A percentile compares a stretch with the other conserved stretches of the same genome.
These are phyloP conservation scores for Argentina anserina DNA, from an alignment of 306 rosid species.

Conservation along the genomic window DNA sequence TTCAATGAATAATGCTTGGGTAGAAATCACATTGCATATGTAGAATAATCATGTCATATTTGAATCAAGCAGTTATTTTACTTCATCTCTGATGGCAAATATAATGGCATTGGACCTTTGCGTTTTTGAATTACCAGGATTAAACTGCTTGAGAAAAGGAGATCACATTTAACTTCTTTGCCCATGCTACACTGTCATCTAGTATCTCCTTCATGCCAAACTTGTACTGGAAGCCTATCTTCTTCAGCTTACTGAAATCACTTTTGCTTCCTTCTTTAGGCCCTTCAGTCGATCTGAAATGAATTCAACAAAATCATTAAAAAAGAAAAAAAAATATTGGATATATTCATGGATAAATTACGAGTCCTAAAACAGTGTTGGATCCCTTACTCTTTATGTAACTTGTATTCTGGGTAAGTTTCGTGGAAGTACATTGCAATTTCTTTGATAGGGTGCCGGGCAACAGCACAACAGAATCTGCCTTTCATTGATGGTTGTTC, in stretches of 20 bases:
- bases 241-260: conserved; percentile 22
- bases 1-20: not conserved
- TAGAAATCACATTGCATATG: too few species aligned
- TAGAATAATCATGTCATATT: not conserved
- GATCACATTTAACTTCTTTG: not conserved
- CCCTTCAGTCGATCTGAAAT: conserved; percentile 19
- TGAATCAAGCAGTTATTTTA: not conserved
- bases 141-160: not conserved
- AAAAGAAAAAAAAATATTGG: not conserved
- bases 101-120: not conserved
- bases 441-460: conserved; percentile 13
- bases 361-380: not conserved
- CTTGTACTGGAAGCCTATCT: conserved; percentile 20
- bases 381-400: conserved; percentile 14
- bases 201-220: conserved; percentile 15
- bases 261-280: conserved; percentile 8
- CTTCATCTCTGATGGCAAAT: not conserved
- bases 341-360: not conserved
- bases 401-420: conserved; percentile 18
- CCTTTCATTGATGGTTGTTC: conserved; percentile 39
- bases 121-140: not conserved
- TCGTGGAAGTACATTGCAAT: conserved; percentile 19
- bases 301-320: not conserved
- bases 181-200: conserved; percentile 20
- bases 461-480: conserved; percentile 33